Conservation (phyloP, 805 yeast genomes). For the Alloascoidea hylecoeti region DNA sequence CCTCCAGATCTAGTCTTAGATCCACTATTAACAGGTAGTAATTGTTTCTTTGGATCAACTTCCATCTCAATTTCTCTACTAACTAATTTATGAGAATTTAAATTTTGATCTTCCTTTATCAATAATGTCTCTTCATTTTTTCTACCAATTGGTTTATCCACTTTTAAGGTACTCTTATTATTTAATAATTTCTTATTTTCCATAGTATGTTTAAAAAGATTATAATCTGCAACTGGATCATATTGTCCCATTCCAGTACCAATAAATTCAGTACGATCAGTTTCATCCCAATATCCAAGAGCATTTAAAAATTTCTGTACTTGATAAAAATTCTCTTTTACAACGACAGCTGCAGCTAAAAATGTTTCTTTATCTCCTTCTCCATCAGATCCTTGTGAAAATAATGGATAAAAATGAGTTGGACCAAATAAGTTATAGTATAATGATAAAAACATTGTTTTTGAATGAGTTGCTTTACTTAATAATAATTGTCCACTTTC, state of each 20-base stretch:
- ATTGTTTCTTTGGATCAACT: not conserved
- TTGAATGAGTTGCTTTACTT: conserved; percentile 41
- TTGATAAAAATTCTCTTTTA: conserved; percentile 43
- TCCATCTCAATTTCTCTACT: not conserved
- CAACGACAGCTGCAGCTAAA: conserved; percentile 54
- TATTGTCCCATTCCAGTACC: conserved; percentile 73
- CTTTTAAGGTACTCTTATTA: too few species aligned
- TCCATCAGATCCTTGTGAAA: conserved; percentile 51
- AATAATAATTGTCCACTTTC: conserved; percentile 59
- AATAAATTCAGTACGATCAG: conserved; percentile 23
- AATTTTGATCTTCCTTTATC: too few species aligned
- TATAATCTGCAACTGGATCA: conserved; percentile 50
- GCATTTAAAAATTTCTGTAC: conserved; percentile 32
- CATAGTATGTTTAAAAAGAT: conserved; percentile 11
- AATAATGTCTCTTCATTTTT: not conserved
- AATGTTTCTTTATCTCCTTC: conserved; percentile 78
- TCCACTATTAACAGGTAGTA: not conserved
- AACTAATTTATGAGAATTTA: too few species aligned
- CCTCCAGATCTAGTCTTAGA: not conserved
- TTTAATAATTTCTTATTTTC: conserved; percentile 5
- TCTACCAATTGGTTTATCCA: not conserved
- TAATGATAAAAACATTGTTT: conserved; percentile 40
- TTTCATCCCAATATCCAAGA: conserved; percentile 32
- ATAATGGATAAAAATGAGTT: conserved; percentile 38
- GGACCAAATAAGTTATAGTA: conserved; percentile 60